phyloP scores from a whole-genome alignment of 306 rosid genomes.

The Lathyrus aphaca region DNA sequence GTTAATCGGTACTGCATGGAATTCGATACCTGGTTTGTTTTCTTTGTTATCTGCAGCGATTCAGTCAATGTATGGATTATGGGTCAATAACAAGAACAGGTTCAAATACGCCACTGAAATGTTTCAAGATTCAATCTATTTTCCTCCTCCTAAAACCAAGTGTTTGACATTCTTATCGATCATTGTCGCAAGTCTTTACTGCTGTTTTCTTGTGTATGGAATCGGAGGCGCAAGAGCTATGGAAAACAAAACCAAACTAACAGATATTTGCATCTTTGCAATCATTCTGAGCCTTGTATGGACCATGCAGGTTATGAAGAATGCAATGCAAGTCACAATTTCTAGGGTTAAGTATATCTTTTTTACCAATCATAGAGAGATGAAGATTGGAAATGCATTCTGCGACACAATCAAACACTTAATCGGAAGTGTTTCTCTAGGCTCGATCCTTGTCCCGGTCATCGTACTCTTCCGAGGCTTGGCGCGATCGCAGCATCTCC shows the following conservation, averaged over 20 bases:
- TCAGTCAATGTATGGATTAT: conserved; percentile 69
- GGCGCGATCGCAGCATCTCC: conserved; percentile 38
- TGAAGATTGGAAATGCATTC: conserved; percentile 49
- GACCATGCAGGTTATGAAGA: conserved; percentile 79
- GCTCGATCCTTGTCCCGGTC: conserved; percentile 64
- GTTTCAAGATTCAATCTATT: conserved; percentile 51
- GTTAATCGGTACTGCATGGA: conserved; percentile 43
- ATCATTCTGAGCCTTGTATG: conserved; percentile 69
- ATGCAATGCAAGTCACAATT: conserved; percentile 56
- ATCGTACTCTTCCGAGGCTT: conserved; percentile 56
- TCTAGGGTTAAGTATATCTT: conserved; percentile 61
- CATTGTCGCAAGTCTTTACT: conserved; percentile 42
- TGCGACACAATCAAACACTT: conserved; percentile 52
- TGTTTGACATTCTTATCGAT: conserved; percentile 38
- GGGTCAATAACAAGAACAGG: conserved; percentile 54
- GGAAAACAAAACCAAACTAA: conserved; percentile 39
- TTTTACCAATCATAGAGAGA: conserved; percentile 42
- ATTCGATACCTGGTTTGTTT: conserved; percentile 52
- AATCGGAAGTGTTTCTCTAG: conserved; percentile 60
- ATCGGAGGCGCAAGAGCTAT: conserved; percentile 67
- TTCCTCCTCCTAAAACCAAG: conserved; percentile 50
- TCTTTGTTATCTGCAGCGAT: conserved; percentile 49
- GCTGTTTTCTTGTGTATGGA: conserved; percentile 59
- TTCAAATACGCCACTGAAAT: conserved; percentile 53
- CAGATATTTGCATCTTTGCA: conserved; percentile 45